Conservation (phyloP, 140 eudicot species). For the Oenanthe javanica region DNA sequence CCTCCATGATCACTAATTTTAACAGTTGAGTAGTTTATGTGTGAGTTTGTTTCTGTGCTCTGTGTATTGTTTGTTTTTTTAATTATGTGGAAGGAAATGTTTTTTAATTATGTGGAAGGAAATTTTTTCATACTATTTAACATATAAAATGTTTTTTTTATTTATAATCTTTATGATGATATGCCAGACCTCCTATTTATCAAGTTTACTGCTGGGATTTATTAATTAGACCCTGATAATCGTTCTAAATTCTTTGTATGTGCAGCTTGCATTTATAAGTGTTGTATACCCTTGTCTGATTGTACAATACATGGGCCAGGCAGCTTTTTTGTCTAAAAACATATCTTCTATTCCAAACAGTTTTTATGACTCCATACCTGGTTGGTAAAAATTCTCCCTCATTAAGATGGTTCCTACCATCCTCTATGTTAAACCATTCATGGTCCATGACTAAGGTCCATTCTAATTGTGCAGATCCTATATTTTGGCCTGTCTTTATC, state of each 20-base stretch:
- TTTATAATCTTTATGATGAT: not conserved
- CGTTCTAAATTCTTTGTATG: not conserved
- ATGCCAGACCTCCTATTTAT: not conserved
- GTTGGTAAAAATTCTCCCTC: constrained; percentile 34
- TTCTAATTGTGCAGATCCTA: constrained; percentile 38
- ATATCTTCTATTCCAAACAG: constrained; percentile 47
- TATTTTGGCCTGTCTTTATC: constrained; percentile 83
- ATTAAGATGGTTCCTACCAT: not conserved
- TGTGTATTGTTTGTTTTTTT: not conserved
- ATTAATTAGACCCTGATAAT: not conserved
- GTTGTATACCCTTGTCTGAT: constrained; percentile 81
- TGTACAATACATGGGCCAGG: constrained; percentile 98
- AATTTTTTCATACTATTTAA: too few relatives aligned
- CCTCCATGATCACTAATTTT: not conserved
- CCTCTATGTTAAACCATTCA: not conserved
- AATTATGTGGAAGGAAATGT: not conserved
- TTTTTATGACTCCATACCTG: constrained; percentile 84
- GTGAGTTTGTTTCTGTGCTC: not conserved
- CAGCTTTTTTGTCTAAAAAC: constrained; percentile 81
- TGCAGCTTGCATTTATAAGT: constrained; percentile 71
- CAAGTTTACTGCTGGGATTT: not conserved
- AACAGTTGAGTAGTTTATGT: not conserved
- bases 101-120: too few relatives aligned
- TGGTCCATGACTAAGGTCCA: constrained; percentile 12
- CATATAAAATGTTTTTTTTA: not conserved